Evolutionary conservation across 306 rosid genomes (phyloP), one percentile per base, ranked within the genome.

Genomic region (Lathyrus oleraceus): DNA sequence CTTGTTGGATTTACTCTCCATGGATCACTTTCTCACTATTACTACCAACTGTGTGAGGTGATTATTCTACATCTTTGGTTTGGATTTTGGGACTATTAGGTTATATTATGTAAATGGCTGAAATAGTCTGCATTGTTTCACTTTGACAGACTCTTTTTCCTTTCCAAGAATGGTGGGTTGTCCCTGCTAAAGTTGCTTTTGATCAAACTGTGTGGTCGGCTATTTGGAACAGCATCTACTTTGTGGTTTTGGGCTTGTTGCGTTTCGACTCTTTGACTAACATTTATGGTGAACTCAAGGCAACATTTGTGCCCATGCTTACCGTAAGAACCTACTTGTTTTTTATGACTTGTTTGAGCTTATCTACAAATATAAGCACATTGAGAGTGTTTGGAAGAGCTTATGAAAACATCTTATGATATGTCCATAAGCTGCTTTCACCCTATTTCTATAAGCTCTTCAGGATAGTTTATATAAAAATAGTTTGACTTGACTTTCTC

Each of bases 21-120:
- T 43, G 98, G 98, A 81, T 94, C 97, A 23, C 98, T 94, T 69
- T 94, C 98, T 82, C 98, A 90, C 71, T 94, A 85, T 79, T 94
- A 94, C 85, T 94, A 94, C 85, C 98, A 94, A 81, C 69, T 93
- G 36, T 94, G 96, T 66, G 98, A 94, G 98, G 98, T 93, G 79
- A 81, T 62, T 76, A 62, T 80, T 71, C 52, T 15, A 44, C 61
- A 57, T 47, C 48, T 81, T 71, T 77, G 67, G 51, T 49, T 62
- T 70, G 65, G 51, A 76, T 44, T 49, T 63, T 70, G 65, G 51
- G 71, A 70, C 78, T 56, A 48, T 45, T 53, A 49, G 53, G 15
- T 72, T 75, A 6, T 57, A 72, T 78, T 63, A 60, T 78, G 14
- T 65, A 25, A 39, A 27, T 75, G 75, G 68, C 77, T 86, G 76